Evolutionary conservation across 2,329 filamentous ascomycete species (phyloP).

Genomic region (Stemphylium beticola): DNA sequence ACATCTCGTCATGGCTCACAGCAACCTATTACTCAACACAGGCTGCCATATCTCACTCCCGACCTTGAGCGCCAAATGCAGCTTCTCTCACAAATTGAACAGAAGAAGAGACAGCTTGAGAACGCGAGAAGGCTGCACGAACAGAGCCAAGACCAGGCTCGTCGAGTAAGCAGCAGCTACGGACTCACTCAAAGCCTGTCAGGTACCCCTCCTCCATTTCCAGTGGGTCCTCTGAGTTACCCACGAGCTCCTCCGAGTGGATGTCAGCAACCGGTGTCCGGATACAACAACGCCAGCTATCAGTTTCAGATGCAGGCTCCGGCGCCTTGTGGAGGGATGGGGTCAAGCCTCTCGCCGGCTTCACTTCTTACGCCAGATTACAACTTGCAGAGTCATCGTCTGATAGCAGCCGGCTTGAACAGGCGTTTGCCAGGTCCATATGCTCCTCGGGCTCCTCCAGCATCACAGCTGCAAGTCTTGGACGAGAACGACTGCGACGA

Average conservation of each 20-base stretch:
- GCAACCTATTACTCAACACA: not conserved
- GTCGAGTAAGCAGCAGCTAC: not conserved
- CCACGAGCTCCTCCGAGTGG: not conserved
- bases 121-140: not conserved
- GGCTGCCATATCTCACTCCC: not conserved
- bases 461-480: not conserved
- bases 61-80: not conserved
- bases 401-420: too few species aligned
- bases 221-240: conserved; percentile 5
- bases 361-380: not conserved
- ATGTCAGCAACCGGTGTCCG: not conserved
- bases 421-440: not conserved
- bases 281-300: not conserved
- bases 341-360: not conserved
- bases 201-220: not conserved
- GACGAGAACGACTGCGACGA: not conserved
- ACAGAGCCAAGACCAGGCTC: not conserved
- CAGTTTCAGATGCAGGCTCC: not conserved
- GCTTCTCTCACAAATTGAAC: not conserved
- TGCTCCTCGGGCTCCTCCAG: not conserved
- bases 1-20: not conserved
- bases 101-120: not conserved
- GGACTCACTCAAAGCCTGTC: not conserved
- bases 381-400: not conserved
- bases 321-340: not conserved